phyloP scores from a whole-genome alignment of 2,329 filamentous ascomycete species.

The Ceratocystis cubensis region DNA sequence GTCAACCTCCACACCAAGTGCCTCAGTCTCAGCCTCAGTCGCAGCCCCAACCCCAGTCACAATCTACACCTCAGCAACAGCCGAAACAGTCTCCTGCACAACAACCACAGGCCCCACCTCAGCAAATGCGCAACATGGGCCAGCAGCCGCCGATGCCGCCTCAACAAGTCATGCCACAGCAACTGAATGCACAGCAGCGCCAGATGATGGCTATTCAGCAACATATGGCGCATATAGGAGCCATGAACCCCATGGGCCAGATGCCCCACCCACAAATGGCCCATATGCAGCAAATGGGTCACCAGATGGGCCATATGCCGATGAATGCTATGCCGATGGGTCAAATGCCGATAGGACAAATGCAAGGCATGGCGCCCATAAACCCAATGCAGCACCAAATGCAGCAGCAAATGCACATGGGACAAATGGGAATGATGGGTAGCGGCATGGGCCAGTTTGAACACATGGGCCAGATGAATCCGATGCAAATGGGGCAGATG shows the following conservation, averaged over 20 bases:
- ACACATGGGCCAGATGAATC: slow-evolving; percentile 18
- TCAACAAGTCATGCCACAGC: slow-evolving; percentile 16
- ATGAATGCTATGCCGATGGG: slow-evolving; percentile 20
- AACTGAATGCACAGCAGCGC: slow-evolving; percentile 17
- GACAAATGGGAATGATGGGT: slow-evolving; percentile 20
- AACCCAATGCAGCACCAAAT: slow-evolving; percentile 18
- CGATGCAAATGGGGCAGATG: slow-evolving; percentile 19
- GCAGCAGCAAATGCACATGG: slow-evolving; percentile 19
- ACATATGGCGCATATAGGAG: slow-evolving; percentile 18
- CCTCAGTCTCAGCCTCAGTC: not conserved
- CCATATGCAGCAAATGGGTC: slow-evolving; percentile 18
- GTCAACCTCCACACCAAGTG: not conserved
- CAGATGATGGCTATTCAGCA: slow-evolving; percentile 20
- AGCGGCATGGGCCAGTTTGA: slow-evolving; percentile 17
- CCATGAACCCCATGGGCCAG: slow-evolving; percentile 18
- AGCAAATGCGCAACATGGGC: slow-evolving; percentile 18
- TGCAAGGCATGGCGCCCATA: slow-evolving; percentile 17
- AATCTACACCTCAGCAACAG: slow-evolving; percentile 13
- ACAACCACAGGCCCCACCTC: slow-evolving; percentile 15
- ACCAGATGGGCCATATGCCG: slow-evolving; percentile 19
- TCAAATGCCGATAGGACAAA: slow-evolving; percentile 16
- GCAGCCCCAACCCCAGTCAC: not conserved
- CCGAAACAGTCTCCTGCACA: slow-evolving; percentile 2
- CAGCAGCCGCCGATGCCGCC: slow-evolving; percentile 17
- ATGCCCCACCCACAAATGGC: slow-evolving; percentile 17